Percentiles rank a stretch among this genome's conserved stretches.
Conservation (phyloP, 2,329 filamentous ascomycete genomes). For the Fusarium compactum region DNA sequence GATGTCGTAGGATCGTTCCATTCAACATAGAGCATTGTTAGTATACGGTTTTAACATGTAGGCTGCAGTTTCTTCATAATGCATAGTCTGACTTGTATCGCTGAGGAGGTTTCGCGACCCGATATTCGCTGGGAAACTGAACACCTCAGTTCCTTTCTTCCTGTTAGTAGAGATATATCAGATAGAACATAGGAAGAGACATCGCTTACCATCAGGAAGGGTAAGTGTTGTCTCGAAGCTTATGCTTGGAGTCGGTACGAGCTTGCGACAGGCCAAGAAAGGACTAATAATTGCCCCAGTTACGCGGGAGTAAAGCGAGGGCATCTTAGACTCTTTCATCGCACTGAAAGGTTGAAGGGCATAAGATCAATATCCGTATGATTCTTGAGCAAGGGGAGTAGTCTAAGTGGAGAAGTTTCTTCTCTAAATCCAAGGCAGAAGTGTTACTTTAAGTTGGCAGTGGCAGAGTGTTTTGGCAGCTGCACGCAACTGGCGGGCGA, state of each 20-base stretch:
- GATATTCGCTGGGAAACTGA: too few relatives aligned
- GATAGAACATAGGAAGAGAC: rapidly evolving
- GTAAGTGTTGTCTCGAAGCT: not conserved
- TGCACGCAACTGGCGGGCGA: not conserved
- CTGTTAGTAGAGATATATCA: not conserved
- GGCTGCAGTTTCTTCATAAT: too few relatives aligned
- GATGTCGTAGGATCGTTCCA: too few relatives aligned
- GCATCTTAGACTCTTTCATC: too few relatives aligned
- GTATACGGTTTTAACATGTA: too few relatives aligned
- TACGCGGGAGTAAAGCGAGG: too few relatives aligned
- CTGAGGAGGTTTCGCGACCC: too few relatives aligned
- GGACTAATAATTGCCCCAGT: not conserved
- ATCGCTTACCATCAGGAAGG: not conserved
- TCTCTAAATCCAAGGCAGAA: not conserved
- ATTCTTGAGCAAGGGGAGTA: too few relatives aligned
- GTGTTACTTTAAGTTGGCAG: not conserved
- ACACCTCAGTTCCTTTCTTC: not conserved
- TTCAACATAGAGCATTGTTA: too few relatives aligned
- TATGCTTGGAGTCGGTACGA: not conserved
- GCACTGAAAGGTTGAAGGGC: too few relatives aligned
- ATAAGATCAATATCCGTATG: too few relatives aligned
- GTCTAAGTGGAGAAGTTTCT: not conserved
- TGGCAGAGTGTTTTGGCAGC: not conserved
- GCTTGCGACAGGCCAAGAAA: not conserved
- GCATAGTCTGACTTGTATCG: too few relatives aligned